Base-by-base conservation (phyloP, 352 stramenopile species). In the Hyaloperonospora brassicae region DNA sequence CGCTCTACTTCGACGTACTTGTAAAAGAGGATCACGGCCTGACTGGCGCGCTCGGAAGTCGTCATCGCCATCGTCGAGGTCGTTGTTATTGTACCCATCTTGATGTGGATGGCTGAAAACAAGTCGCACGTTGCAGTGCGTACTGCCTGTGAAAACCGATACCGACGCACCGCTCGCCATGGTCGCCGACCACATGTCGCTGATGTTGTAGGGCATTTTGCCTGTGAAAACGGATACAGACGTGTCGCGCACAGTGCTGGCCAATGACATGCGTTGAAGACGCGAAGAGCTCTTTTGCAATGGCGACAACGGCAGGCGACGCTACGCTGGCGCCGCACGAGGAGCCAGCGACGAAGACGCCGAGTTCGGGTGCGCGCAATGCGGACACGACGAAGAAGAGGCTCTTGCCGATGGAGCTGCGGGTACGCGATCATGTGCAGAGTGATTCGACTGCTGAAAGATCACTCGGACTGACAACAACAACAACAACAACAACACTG, bases 1-100 rank as follows among this genome's bases (percentile, higher is more conserved):
- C 52, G 41, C 8, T 35, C 24, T 17, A 88, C 69, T 40, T 81
- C 60, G 41, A 68, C 76, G 51, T 88, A 88, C 68, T 88, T 88
- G 67, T 88, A 88, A 55, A 88, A 87, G 10, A 87, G 79, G 58
- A 89, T 84, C 52, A 86, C 72, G 24, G 70, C 57, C 58, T 68
- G 72, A 41, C 69, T 69, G 10, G 30, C 36, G 2, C 47, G 22
- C 34, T 57, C 45, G 9, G 58, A 31, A 9, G 47, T 51, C 13
- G 31, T 23, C 13, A 12, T 7, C n/a, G 22, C 14, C 30, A n/a
- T 51, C 7, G 62, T 51, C 59, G 67, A 44, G 24, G 24, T 50
- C n/a, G 11, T 21, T 11, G 11, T 21, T 11, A 42, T 21, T 42
- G 11, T 2, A 42, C 36, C 2, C 5, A 9, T 40, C 23, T 22